phyloP scores from a whole-genome alignment of 164 flowering plant genomes.

The Sedum album region DNA sequence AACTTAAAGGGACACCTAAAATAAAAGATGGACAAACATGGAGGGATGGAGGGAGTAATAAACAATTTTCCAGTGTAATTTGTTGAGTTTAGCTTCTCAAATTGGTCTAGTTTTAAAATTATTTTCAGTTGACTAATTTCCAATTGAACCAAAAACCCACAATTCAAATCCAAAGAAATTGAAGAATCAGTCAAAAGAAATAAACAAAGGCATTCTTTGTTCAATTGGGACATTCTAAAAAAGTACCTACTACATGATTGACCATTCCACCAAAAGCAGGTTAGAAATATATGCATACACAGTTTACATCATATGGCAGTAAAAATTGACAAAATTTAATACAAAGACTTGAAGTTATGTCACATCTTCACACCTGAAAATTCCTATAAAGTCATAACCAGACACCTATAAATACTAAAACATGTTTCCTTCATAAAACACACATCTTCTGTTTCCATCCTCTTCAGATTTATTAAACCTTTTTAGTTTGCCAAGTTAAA shows the following conservation, averaged over 20 bases:
- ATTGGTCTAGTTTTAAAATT: too few relatives aligned
- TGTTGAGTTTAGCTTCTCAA: too few relatives aligned
- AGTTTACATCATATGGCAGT: not conserved
- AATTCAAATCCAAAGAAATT: too few relatives aligned
- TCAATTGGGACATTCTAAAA: not conserved
- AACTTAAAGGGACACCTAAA: too few relatives aligned
- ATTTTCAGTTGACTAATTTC: too few relatives aligned
- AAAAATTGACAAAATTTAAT: slow-evolving; percentile 4
- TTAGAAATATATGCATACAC: not conserved
- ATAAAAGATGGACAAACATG: too few relatives aligned
- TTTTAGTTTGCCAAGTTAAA: too few relatives aligned
- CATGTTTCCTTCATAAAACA: not conserved
- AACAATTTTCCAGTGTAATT: too few relatives aligned
- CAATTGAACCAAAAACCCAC: too few relatives aligned
- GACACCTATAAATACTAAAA: not conserved
- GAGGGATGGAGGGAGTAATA: too few relatives aligned
- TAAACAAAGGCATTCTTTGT: not conserved
- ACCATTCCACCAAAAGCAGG: slow-evolving; percentile 7
- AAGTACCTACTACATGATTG: not conserved
- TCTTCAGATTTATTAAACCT: too few relatives aligned
- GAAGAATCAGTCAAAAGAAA: not conserved
- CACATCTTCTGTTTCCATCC: not conserved
- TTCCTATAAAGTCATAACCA: not conserved
- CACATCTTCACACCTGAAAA: slow-evolving; percentile 6
- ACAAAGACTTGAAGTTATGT: not conserved